Percentiles rank a stretch among this genome's conserved stretches.
phyloP scores from a whole-genome alignment of 2,329 filamentous ascomycete genomes.

The Colletotrichum destructivum region DNA sequence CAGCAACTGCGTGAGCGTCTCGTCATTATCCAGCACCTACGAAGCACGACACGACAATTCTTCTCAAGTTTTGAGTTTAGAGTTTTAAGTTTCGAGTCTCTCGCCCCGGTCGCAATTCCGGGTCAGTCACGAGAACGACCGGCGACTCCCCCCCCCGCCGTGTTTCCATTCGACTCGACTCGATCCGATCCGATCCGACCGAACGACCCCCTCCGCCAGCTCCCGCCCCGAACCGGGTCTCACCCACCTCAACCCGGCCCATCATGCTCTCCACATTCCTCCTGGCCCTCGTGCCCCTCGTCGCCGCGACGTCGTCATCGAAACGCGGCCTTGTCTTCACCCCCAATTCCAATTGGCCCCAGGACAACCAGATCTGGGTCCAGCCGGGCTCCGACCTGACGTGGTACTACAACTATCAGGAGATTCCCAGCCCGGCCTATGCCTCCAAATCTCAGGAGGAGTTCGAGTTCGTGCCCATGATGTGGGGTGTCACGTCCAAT shows the following conservation, averaged over 20 bases:
- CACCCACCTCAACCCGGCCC: conserved; percentile 17
- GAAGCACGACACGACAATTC: too few species aligned
- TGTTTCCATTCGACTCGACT: background rate
- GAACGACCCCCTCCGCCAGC: background rate
- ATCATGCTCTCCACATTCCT: conserved; percentile 43
- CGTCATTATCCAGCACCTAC: background rate
- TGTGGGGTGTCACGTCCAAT: conserved; percentile 74
- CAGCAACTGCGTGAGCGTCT: background rate
- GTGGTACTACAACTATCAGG: conserved; percentile 89
- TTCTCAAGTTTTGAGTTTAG: too few species aligned
- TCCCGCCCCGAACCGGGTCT: conserved; percentile 24
- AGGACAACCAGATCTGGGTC: conserved; percentile 78
- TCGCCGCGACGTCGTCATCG: conserved; percentile 56
- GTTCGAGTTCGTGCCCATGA: conserved; percentile 86
- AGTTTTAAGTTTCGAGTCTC: background rate
- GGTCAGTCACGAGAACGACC: background rate
- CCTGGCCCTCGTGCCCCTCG: conserved; percentile 44
- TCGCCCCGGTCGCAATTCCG: background rate
- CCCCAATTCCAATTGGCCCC: conserved; percentile 65
- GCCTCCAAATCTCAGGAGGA: conserved; percentile 62
- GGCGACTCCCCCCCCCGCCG: background rate
- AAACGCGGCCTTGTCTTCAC: conserved; percentile 85
- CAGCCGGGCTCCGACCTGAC: conserved; percentile 71
- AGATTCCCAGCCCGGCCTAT: conserved; percentile 69
- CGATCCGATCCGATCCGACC: conserved; percentile 15